These are phyloP conservation scores for Mycogone perniciosa DNA, from an alignment of 2,329 filamentous ascomycete species.

Conservation along the genomic window DNA sequence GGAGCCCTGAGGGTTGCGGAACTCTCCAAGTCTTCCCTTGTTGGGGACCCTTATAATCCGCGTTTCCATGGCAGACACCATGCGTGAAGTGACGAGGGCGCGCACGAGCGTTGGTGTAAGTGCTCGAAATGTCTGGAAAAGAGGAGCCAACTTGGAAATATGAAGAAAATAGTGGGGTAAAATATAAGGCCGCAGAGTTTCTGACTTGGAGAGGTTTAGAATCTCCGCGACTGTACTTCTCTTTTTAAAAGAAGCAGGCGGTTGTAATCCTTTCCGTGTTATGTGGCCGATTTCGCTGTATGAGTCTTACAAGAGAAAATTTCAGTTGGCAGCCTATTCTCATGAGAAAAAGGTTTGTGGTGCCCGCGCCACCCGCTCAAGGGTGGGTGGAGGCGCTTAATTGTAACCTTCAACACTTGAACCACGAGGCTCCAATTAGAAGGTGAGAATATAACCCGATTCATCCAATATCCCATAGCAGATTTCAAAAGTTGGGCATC, in stretches of 20 bases:
- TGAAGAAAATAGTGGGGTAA: conserved; percentile 4
- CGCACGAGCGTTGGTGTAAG: conserved; percentile 21
- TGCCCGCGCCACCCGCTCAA: conserved; percentile 8
- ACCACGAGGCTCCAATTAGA: not conserved
- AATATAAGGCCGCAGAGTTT: not conserved
- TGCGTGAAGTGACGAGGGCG: not conserved
- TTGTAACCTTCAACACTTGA: not conserved
- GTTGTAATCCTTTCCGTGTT: not conserved
- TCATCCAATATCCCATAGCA: too few relatives aligned
- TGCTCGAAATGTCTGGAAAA: conserved; percentile 14
- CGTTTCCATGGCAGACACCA: conserved; percentile 30
- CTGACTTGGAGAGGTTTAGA: too few relatives aligned
- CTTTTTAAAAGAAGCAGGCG: not conserved
- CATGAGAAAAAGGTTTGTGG: not conserved
- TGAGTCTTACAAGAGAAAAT: conserved; percentile 6
- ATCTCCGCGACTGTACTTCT: not conserved
- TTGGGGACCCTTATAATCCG: conserved; percentile 31
- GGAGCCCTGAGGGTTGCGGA: conserved; percentile 22
- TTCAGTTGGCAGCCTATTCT: conserved; percentile 1
- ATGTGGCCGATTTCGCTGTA: conserved; percentile 6
- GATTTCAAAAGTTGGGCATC: too few relatives aligned
- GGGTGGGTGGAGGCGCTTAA: not conserved
- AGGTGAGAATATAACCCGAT: too few relatives aligned
- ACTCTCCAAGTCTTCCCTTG: conserved; percentile 29
- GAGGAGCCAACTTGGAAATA: not conserved